Base-by-base conservation (phyloP, 129 eudicot species). In the Artemisia argyi region DNA sequence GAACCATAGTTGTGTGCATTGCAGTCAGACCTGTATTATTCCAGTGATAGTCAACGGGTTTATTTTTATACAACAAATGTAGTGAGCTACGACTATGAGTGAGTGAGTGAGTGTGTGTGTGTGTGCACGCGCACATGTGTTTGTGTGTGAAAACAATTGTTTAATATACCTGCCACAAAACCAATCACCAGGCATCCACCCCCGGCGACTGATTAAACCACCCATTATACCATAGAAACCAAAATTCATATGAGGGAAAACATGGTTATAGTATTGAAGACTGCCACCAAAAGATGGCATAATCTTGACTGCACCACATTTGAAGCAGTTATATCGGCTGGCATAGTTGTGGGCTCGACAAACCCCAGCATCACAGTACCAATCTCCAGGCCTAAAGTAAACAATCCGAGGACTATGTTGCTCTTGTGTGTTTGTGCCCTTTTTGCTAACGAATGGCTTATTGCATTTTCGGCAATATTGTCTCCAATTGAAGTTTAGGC, bases 101-200 rank as follows among this genome's bases (percentile, higher is more conserved):
- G n/a, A 3, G 42, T 35, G 42, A 5, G 42, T 6, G 42, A 5
- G 42, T 6, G 42, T 4, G 42, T 4, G 42, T 6, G 8, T 35
- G 8, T 35, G 42, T 5, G 42, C 4, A 0, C n/a, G n/a, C n/a
- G n/a, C n/a, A n/a, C n/a, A n/a, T 32, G 39, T 32, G 39, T 30
- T 0, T 32, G 7, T 32, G 20, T 17, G 61, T 62, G 12, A 32
- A 35, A 30, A 53, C 17, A 32, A 24, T 19, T 54, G 26, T 24
- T 55, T 16, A 15, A 55, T 22, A n/a, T 75, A 75, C 79, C 79
- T 59, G 59, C 59, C 20, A 19, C 79, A 75, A 59, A 75, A 75
- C 79, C 79, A 75, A 67, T 75, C 79, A 22, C 79, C 79, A 57
- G 73, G 50, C 61, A 20, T 66, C 79, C 79, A 75, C 60, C 73